A percentile compares a stretch with the other conserved stretches of the same genome.
phyloP scores from a whole-genome alignment of 2,329 filamentous ascomycete species.

The Fusarium veterinarium region DNA sequence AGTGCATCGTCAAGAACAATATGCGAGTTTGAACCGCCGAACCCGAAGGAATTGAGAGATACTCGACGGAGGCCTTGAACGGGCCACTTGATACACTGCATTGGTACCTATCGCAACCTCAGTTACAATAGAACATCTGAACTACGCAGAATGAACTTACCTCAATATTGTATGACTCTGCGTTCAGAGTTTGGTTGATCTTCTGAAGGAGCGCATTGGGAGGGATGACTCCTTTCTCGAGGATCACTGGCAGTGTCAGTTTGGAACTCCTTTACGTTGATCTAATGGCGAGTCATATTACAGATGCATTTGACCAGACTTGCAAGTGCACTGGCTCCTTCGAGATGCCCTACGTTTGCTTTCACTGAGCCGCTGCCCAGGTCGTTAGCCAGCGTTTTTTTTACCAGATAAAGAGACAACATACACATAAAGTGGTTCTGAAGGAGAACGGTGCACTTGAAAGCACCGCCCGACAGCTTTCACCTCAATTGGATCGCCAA shows the following conservation, averaged over 20 bases:
- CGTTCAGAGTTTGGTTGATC: background rate
- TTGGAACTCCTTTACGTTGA: rapidly evolving
- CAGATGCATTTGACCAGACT: constrained; percentile 9
- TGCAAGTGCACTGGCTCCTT: constrained; percentile 10
- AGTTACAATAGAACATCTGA: background rate
- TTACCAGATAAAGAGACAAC: no score
- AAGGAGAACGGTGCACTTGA: background rate
- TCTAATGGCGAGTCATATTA: background rate
- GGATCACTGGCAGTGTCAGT: background rate
- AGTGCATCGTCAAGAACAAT: constrained; percentile 49
- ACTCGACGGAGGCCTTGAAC: background rate
- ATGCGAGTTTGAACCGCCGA: constrained; percentile 58
- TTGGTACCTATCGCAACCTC: background rate
- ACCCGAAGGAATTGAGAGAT: constrained; percentile 60
- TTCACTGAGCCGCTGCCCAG: background rate
- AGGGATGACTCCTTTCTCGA: constrained; percentile 8
- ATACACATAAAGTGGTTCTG: constrained; percentile 4
- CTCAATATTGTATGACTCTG: background rate
- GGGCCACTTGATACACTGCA: constrained; percentile 3
- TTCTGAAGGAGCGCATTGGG: background rate
- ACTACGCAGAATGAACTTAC: background rate
- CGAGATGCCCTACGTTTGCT: constrained; percentile 2
- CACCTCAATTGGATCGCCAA: constrained; percentile 12
- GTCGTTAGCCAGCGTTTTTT: no score
- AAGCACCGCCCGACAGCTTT: background rate